A percentile compares a stretch with the other conserved stretches of the same genome.
phyloP scores from a whole-genome alignment of 257 asterid genomes.

The Lycium ferocissimum region DNA sequence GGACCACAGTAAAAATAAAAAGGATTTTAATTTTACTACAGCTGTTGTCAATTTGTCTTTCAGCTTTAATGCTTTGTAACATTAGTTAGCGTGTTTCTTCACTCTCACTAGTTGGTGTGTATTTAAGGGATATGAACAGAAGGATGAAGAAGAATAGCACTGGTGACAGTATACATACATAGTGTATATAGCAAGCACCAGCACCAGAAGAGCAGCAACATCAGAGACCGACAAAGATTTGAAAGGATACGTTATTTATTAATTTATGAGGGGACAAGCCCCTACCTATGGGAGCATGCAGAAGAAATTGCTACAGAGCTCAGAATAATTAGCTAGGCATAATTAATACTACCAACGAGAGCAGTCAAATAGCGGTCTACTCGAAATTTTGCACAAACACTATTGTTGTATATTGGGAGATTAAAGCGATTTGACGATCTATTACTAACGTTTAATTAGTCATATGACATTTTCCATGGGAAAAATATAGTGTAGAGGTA shows the following conservation, averaged over 20 bases:
- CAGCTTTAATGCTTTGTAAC: conserved; percentile 18
- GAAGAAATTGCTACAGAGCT: not conserved
- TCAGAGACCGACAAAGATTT: conserved; percentile 3
- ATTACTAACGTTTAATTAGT: not conserved
- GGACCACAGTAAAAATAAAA: conserved; percentile 21
- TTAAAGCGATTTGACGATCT: not conserved
- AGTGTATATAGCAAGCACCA: not conserved
- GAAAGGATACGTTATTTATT: not conserved
- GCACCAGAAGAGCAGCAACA: not conserved
- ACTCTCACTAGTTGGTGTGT: not conserved
- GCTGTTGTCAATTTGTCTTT: conserved; percentile 9
- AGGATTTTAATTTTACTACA: conserved; percentile 1
- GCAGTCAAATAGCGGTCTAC: not conserved
- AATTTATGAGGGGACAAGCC: not conserved
- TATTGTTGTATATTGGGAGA: not conserved
- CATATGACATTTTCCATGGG: not conserved
- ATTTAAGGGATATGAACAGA: not conserved
- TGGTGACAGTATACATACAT: not conserved
- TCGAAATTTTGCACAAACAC: not conserved
- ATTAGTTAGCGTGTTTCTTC: not conserved
- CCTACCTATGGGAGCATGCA: not conserved
- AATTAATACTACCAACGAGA: not conserved
- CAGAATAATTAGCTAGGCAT: not conserved
- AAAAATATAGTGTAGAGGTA: too few species aligned
- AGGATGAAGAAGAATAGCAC: not conserved